A percentile compares a stretch with the other conserved stretches of the same genome.
Conservation (phyloP, 306 rosid species). For the Cicer cuneatum region DNA sequence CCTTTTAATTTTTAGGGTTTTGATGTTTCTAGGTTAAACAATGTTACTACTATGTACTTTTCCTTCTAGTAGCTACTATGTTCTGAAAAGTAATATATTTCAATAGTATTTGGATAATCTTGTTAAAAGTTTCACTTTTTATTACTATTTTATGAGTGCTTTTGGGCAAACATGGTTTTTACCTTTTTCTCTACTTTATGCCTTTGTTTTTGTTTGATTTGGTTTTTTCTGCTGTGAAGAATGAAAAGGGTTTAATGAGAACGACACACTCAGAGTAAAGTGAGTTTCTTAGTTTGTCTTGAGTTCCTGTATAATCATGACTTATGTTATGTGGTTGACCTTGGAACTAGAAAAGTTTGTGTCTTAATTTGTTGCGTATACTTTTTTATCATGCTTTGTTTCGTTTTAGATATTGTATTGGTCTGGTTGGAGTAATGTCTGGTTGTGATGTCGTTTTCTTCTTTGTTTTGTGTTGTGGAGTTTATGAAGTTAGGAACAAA, state of each 20-base stretch:
- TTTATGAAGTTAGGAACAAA: neutral
- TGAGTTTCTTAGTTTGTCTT: slow-evolving; percentile 19
- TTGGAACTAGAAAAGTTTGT: slow-evolving; percentile 43
- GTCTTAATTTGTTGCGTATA: slow-evolving; percentile 25
- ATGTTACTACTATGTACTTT: slow-evolving; percentile 25
- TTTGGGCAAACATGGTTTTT: slow-evolving; percentile 28
- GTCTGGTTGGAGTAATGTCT: slow-evolving; percentile 41
- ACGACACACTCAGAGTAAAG: slow-evolving; percentile 41
- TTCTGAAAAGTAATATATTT: slow-evolving; percentile 24
- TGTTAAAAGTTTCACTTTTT: neutral
- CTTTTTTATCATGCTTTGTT: slow-evolving; percentile 35
- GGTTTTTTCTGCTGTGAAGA: slow-evolving; percentile 6
- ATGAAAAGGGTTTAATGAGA: slow-evolving; percentile 42
- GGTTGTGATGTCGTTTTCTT: slow-evolving; percentile 46
- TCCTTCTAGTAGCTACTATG: slow-evolving; percentile 6
- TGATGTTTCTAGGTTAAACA: slow-evolving; percentile 27
- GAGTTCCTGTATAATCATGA: slow-evolving; percentile 28
- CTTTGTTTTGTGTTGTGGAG: slow-evolving; percentile 7
- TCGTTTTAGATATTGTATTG: slow-evolving; percentile 30
- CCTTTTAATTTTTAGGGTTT: slow-evolving; percentile 37
- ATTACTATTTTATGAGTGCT: slow-evolving; percentile 20
- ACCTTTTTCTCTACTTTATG: neutral
- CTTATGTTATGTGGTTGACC: slow-evolving; percentile 57
- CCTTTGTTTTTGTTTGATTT: slow-evolving; percentile 9
- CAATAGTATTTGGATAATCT: neutral